These are phyloP conservation scores for Diaporthe ilicicola DNA, from an alignment of 2,329 filamentous ascomycete genomes.

Conservation along the genomic window DNA sequence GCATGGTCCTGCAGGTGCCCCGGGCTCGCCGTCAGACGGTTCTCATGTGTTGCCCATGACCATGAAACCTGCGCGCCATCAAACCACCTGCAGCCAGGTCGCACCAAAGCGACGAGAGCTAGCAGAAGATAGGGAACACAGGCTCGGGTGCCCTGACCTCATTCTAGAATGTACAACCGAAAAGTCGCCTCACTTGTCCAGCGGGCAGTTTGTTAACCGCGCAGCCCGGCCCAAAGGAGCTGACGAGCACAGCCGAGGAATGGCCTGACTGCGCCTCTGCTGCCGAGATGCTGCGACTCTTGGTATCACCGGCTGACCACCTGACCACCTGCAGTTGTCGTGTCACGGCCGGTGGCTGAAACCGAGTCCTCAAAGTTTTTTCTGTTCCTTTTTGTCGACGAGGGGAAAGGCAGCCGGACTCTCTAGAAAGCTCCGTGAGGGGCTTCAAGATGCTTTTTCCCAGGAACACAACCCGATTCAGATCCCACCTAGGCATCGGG, in stretches of 20 bases:
- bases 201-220: not conserved
- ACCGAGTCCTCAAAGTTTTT: not conserved
- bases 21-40: conserved; percentile 7
- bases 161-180: conserved; percentile 17
- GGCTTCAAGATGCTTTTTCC: not conserved
- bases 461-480: not conserved
- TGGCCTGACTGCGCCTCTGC: conserved; percentile 11
- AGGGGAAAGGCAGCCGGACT: not conserved
- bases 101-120: not conserved
- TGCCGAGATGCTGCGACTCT: not conserved
- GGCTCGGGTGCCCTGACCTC: not conserved
- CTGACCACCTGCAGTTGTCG: not conserved
- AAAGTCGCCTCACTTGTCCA: not conserved
- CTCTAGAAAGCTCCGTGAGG: conserved; percentile 11
- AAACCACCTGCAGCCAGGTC: not conserved
- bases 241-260: not conserved
- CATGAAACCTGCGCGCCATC: not conserved
- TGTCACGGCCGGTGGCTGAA: conserved; percentile 8
- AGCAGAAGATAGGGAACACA: not conserved
- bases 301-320: not conserved
- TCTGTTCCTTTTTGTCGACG: not conserved
- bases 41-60: not conserved
- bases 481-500: not conserved
- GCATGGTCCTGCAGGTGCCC: not conserved
- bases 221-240: not conserved